Evolutionary conservation across 768 basidiomycete genomes (phyloP).

Genomic region (Rhodocollybia butyracea): DNA sequence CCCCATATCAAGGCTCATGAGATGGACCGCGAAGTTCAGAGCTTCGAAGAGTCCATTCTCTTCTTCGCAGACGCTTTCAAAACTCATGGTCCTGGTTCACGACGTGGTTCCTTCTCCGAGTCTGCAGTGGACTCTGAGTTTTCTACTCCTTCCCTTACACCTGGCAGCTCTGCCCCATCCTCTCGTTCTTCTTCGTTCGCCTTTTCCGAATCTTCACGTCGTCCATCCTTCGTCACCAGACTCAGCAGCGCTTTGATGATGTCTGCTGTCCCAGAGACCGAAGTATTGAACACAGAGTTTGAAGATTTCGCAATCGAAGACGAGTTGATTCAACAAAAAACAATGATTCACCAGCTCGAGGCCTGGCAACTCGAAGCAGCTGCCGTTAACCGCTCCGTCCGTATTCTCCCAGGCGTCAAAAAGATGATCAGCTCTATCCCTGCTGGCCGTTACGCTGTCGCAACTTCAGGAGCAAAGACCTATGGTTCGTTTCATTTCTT

Average conservation of each 20-base stretch:
- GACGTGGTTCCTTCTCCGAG: constrained; percentile 16
- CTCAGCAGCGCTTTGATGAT: constrained; percentile 38
- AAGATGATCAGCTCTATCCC: constrained; percentile 65
- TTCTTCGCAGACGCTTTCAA: constrained; percentile 61
- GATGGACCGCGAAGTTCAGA: constrained; percentile 55
- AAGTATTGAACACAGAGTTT: constrained; percentile 14
- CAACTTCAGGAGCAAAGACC: constrained; percentile 71
- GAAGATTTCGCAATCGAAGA: constrained; percentile 30
- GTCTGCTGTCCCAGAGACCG: constrained; percentile 28
- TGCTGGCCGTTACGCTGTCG: constrained; percentile 63
- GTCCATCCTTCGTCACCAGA: constrained; percentile 44
- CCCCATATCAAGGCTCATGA: constrained; percentile 52
- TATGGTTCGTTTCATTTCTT: constrained; percentile 41
- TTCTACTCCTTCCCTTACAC: constrained; percentile 40
- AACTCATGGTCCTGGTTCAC: constrained; percentile 37
- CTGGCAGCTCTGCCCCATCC: constrained; percentile 33
- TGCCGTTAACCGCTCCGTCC: constrained; percentile 58
- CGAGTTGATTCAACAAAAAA: constrained; percentile 17
- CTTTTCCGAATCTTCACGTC: constrained; percentile 29
- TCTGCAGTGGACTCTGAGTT: constrained; percentile 27
- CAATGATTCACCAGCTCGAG: constrained; percentile 29
- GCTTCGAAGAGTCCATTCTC: constrained; percentile 64
- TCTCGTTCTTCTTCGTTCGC: constrained; percentile 43
- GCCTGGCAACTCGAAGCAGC: constrained; percentile 58
- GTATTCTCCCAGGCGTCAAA: constrained; percentile 69